Evolutionary conservation across 148 eudicot species (phyloP), one percentile per base, ranked within the genome.

Genomic region (Fagopyrum homotropicum): DNA sequence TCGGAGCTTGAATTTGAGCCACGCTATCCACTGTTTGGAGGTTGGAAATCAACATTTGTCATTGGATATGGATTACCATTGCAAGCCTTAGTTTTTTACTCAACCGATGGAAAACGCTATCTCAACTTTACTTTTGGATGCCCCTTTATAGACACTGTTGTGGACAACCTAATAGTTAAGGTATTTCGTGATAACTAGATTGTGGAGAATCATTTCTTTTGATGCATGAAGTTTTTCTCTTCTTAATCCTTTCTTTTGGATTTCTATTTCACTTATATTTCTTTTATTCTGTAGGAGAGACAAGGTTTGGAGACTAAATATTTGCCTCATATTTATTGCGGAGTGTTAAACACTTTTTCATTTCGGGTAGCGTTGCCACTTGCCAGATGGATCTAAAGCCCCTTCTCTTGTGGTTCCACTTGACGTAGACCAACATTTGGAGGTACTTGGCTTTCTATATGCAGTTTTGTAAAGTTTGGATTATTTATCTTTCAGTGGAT

Each of bases 11-110:
- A 88, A 81, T 82, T 96, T 77, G 94, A 92, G 81, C 99, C 99
- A 16, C 87, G 98, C 2, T 96, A 96, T 88, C 98, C 99, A 52
- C 82, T 94, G 75, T 91, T 94, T 90, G 97, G 98, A 69, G 97
- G 98, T 48, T 94, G 98, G 98, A 91, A 84, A 85, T 80, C 97
- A 15, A 88, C 93, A 63, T 94, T 94, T 87, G 78, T 86, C 76
- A 89, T 94, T 79, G 98, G 98, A 68, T 94, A 94, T 77, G 89
- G 89, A 77, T 79, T 94, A 47, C 98, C 98, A 11, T 75, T 94
- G 82, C 87, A 94, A 79, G 98, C 91, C 84, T 91, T 91, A 75
- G 90, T 91, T 56, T 91, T 84, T 75, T 92, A 91, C 86, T 85
- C 90, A 55, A 72, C 80, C 82, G 92, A 86, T 79, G 98, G 97